These are phyloP conservation scores for Aquilaria agallochum DNA, from an alignment of 441 rosid genomes.

Conservation along the genomic window DNA sequence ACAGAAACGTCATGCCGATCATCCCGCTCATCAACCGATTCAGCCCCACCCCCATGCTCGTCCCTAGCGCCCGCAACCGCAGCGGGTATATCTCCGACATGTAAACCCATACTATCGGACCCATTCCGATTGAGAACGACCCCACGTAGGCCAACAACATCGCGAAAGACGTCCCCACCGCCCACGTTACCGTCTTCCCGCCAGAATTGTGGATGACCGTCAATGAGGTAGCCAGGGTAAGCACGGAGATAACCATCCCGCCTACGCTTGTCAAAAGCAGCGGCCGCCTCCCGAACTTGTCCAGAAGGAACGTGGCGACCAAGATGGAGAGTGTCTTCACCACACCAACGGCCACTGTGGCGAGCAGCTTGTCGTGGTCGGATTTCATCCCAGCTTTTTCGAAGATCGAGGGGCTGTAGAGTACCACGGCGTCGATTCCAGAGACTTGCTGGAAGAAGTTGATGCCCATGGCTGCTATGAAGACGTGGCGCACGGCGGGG, in stretches of 20 bases:
- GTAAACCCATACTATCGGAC: constrained; percentile 40
- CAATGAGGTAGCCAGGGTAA: constrained; percentile 29
- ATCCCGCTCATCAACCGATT: constrained; percentile 50
- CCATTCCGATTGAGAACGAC: too few relatives aligned
- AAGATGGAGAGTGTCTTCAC: constrained; percentile 34
- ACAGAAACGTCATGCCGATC: constrained; percentile 46
- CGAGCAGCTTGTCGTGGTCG: constrained; percentile 28
- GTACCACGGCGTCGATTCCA: constrained; percentile 67
- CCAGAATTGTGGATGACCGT: background rate
- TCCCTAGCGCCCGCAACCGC: constrained; percentile 46
- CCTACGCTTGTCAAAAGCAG: constrained; percentile 36
- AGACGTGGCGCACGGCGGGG: constrained; percentile 38
- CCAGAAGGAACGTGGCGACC: constrained; percentile 37
- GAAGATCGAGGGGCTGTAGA: constrained; percentile 54
- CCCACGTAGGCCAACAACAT: too few relatives aligned
- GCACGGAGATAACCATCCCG: constrained; percentile 36
- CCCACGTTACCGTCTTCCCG: constrained; percentile 25
- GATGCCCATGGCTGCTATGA: constrained; percentile 49
- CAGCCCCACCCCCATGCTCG: constrained; percentile 41
- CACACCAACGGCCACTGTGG: constrained; percentile 45
- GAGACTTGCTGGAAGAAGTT: constrained; percentile 81
- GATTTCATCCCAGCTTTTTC: constrained; percentile 40
- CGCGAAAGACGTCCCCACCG: constrained; percentile 15
- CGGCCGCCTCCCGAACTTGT: constrained; percentile 45
- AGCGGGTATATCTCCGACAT: constrained; percentile 41